Evolutionary conservation across 208 protist species (phyloP).

Genomic region (Zelonia costaricensis): DNA sequence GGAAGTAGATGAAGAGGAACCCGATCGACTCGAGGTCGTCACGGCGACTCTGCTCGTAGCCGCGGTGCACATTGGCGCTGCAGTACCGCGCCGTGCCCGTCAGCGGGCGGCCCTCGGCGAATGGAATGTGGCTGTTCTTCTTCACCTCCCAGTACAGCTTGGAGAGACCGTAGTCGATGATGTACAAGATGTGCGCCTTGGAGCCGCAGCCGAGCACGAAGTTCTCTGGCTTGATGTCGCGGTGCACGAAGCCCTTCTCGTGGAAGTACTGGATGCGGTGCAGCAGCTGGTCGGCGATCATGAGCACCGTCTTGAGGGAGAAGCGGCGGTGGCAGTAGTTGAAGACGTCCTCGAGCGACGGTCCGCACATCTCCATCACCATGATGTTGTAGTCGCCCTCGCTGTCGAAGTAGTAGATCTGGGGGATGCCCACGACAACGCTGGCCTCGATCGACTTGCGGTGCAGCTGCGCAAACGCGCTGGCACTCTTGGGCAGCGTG

Average conservation of each 20-base stretch:
- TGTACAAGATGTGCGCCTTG: constrained; percentile 83
- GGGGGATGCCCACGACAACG: constrained; percentile 93
- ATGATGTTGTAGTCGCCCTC: constrained; percentile 98
- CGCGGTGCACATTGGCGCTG: constrained; percentile 98
- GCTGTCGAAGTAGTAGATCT: constrained; percentile 94
- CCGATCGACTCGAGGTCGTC: constrained; percentile 95
- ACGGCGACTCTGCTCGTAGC: constrained; percentile 95
- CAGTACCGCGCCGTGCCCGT: constrained; percentile 99
- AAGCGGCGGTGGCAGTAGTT: constrained; percentile 94
- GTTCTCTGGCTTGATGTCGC: constrained; percentile 93
- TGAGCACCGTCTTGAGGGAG: constrained; percentile 99
- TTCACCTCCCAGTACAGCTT: constrained; percentile 98
- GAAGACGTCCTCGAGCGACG: constrained; percentile 90
- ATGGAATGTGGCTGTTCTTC: constrained; percentile 97
- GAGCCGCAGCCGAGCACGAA: constrained; percentile 72
- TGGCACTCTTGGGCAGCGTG: background rate
- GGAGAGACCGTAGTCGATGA: constrained; percentile 99
- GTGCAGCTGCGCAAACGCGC: background rate
- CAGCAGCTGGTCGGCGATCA: constrained; percentile 99
- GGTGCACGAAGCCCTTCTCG: constrained; percentile 80
- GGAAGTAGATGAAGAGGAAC: constrained; percentile 94
- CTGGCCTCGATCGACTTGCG: constrained; percentile 4
- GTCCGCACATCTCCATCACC: constrained; percentile 92
- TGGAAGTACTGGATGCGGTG: constrained; percentile 87
- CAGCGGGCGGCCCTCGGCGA: constrained; percentile 97